phyloP scores from a whole-genome alignment of 2,329 filamentous ascomycete species.

The Verticillium albo-atrum region DNA sequence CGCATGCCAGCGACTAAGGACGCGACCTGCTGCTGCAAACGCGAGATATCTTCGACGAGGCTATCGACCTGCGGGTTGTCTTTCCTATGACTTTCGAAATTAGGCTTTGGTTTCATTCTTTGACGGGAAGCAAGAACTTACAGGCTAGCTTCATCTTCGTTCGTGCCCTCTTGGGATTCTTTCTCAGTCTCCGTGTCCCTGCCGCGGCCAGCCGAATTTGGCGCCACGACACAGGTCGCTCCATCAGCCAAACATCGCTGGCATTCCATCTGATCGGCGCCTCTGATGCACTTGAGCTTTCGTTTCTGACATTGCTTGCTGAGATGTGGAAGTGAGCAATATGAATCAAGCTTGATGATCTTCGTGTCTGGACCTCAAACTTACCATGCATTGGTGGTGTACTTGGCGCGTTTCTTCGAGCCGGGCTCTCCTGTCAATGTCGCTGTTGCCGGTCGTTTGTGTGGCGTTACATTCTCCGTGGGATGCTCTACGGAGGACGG shows the following conservation, averaged over 20 bases:
- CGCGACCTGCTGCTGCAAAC: conserved; percentile 23
- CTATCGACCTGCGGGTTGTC: conserved; percentile 9
- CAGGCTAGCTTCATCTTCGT: conserved; percentile 8
- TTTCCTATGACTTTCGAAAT: not conserved
- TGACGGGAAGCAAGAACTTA: not conserved
- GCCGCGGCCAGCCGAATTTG: conserved; percentile 6
- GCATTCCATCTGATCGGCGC: conserved; percentile 17
- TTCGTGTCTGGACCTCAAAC: too few species aligned
- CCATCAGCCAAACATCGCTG: conserved; percentile 24
- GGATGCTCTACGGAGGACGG: not conserved
- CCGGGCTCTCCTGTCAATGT: not conserved
- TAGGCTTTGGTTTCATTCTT: not conserved
- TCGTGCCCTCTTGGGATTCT: conserved; percentile 15
- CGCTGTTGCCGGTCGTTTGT: not conserved
- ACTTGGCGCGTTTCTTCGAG: conserved; percentile 36
- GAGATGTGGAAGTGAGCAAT: not conserved
- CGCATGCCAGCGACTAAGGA: conserved; percentile 20
- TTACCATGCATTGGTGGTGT: conserved; percentile 32
- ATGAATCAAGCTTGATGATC: too few species aligned
- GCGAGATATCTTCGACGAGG: conserved; percentile 21
- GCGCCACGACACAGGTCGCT: conserved; percentile 19
- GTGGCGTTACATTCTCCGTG: not conserved
- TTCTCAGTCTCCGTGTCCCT: conserved; percentile 12
- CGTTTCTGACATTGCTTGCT: conserved; percentile 34
- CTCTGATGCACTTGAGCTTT: conserved; percentile 33